Percentiles rank a stretch among this genome's conserved stretches.
These are phyloP conservation scores for Jackrogersella multiformis DNA, from an alignment of 495 filamentous ascomycete species.

Conservation along the genomic window DNA sequence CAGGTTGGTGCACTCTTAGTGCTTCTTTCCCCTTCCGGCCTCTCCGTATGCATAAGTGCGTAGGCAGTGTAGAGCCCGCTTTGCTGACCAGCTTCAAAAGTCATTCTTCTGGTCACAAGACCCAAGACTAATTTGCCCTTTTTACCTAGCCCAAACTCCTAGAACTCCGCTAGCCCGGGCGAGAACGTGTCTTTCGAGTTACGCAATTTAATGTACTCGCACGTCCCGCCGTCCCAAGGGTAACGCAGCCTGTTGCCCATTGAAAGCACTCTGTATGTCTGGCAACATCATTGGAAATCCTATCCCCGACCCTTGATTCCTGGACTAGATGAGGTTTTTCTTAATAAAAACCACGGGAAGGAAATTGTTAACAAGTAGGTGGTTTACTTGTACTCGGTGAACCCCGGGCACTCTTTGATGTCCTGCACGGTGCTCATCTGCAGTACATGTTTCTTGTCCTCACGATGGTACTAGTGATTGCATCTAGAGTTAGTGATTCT, in stretches of 20 bases:
- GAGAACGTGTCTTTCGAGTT: background rate
- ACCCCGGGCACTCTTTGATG: constrained; percentile 40
- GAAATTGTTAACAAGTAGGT: background rate
- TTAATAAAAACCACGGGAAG: too few relatives aligned
- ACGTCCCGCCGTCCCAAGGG: background rate
- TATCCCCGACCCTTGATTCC: too few relatives aligned
- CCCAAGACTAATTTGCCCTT: background rate
- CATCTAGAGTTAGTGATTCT: constrained; percentile 6
- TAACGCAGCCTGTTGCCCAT: too few relatives aligned
- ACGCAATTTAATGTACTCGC: background rate
- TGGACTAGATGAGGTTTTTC: too few relatives aligned
- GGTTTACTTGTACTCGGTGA: constrained; percentile 44
- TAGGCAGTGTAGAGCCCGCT: background rate
- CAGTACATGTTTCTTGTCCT: constrained; percentile 58
- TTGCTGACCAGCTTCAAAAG: background rate
- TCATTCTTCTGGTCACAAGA: background rate
- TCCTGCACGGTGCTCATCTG: constrained; percentile 46
- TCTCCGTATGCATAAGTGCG: background rate
- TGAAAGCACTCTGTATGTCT: too few relatives aligned
- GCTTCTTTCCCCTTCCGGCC: background rate
- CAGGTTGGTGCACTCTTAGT: background rate
- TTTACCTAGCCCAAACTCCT: constrained; percentile 5
- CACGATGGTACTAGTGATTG: constrained; percentile 46
- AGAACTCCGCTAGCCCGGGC: constrained; percentile 1
- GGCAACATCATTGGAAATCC: too few relatives aligned